A percentile compares a stretch with the other conserved stretches of the same genome.
These are phyloP conservation scores for Ogataea paradorogensis DNA, from an alignment of 805 yeast species.

Conservation along the genomic window DNA sequence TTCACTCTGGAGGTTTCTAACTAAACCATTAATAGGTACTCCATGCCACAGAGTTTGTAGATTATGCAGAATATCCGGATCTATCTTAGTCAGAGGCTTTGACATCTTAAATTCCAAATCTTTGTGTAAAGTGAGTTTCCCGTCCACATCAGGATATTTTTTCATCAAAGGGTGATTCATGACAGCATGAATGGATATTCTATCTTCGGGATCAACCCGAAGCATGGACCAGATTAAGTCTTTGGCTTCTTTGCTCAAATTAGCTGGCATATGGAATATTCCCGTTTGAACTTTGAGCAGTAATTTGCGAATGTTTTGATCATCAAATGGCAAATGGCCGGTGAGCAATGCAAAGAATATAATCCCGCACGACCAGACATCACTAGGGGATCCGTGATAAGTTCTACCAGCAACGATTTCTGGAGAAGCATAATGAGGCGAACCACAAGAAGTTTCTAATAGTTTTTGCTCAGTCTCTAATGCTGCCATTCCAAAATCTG, in stretches of 20 bases:
- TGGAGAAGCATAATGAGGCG: constrained; percentile 88
- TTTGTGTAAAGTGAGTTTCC: background rate
- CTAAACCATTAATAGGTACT: constrained; percentile 36
- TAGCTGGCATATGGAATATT: constrained; percentile 65
- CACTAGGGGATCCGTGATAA: constrained; percentile 82
- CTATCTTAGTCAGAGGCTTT: constrained; percentile 35
- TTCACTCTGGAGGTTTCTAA: constrained; percentile 25
- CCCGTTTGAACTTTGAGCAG: constrained; percentile 77
- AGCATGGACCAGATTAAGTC: constrained; percentile 65
- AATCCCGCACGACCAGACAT: constrained; percentile 88
- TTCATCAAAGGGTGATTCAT: constrained; percentile 53
- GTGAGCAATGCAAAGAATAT: constrained; percentile 74
- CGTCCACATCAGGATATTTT: constrained; percentile 49
- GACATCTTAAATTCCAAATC: constrained; percentile 26
- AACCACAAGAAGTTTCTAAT: constrained; percentile 79
- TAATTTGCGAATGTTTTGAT: constrained; percentile 69
- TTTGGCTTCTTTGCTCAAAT: constrained; percentile 61
- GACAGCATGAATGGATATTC: constrained; percentile 68
- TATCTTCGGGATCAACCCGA: constrained; percentile 63
- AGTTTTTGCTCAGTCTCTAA: constrained; percentile 70
- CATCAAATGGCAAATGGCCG: constrained; percentile 82
- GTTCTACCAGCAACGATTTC: constrained; percentile 77
- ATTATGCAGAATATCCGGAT: constrained; percentile 50
- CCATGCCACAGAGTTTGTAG: constrained; percentile 59
- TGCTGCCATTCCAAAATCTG: constrained; percentile 99